Evolutionary conservation across 2,329 filamentous ascomycete species (phyloP), one percentile per base, ranked within the genome.

Genomic region (Chalaropsis thielavioides): DNA sequence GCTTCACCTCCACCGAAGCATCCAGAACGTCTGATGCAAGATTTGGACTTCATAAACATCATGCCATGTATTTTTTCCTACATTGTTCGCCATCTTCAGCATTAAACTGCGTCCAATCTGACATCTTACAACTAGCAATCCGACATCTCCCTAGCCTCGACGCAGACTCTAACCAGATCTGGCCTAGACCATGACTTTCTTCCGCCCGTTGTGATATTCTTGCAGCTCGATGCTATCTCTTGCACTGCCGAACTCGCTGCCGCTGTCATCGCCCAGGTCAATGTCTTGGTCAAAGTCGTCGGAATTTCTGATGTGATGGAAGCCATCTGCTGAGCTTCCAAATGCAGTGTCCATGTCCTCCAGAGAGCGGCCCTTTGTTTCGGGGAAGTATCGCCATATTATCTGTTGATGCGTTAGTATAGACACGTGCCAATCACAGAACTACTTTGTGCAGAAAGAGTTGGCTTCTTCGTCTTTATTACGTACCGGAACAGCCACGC

Each of bases 331-430:
- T 7, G 46, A 59, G 27, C 31, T 46, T 0, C 72, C 72, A 60
- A 80, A 79, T 1, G 80, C 66, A 0, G 63, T 69, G 56, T 79
- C 77, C 75, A 80, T 78, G 17, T 79, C 74, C 64, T 80, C 78
- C 4, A 78, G 68, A 0, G 73, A 69, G 1, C 73, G 70, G 0
- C 75, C 74, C 51, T 76, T 79, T 0, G 77, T 79, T 68, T 80
- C 78, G 0, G 77, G 78, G 62, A 78, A 78, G 17, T 76, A 70
- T 3, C 75, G 56, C 68, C 72, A 76, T 40, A 80, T 73, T 11
- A 77, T 71, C 75, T 77, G 7, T 10, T 3, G 8, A 35, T 31
- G 54, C 24, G n/a, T 58, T 38, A 58, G 54, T 58, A 58, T 38
- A 17, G 35, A 8, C 35, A 38, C 8, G 35, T 38, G 35, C 35